Evolutionary conservation across 2,329 filamentous ascomycete species (phyloP), one percentile per base, ranked within the genome.

Genomic region (Pestalotiopsis sp.): DNA sequence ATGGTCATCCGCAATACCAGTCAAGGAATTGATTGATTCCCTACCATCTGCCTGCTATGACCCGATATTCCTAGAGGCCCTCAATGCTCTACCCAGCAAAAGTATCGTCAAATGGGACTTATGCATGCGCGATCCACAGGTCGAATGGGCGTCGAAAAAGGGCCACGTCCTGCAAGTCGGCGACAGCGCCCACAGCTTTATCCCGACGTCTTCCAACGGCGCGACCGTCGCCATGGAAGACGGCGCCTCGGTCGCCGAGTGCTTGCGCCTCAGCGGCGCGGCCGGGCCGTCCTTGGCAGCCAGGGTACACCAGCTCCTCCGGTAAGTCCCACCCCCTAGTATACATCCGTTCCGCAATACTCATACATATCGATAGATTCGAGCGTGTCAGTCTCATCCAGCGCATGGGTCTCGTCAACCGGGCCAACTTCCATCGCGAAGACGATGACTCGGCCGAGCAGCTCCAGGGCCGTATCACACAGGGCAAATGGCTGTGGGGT

Each of bases 71-170:
- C 45, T 67, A 14, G 70, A 60, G 23, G 68, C 74, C 17, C 69
- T 72, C 38, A 70, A 52, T 31, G 69, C 36, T 17, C 72, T 72
- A 9, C 75, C 71, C 0, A 56, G 66, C 4, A 66, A 67, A 11
- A 68, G 67, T 27, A 82, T 85, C 62, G 80, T 86, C 71, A 83
- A 79, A 68, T 80, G 77, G 72, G 73, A 75, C 69, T 73, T 80
- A 31, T 70, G 74, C 60, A 79, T 75, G 77, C 75, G 78, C 4
- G 73, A 80, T 67, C 77, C 77, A 7, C 75, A 75, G 45, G 72
- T 72, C 1, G 71, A 74, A 11, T 79, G 75, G 75, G 71, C 73
- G 2, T 79, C 77, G 7, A 71, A 69, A 3, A 67, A 67, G 1
- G 77, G 70, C 4, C 75, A 75, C 6, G 73, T 80, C 12, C 69